phyloP scores from a whole-genome alignment of 225 moss, liverwort and hornwort species.

The Sphagnum contortum region DNA sequence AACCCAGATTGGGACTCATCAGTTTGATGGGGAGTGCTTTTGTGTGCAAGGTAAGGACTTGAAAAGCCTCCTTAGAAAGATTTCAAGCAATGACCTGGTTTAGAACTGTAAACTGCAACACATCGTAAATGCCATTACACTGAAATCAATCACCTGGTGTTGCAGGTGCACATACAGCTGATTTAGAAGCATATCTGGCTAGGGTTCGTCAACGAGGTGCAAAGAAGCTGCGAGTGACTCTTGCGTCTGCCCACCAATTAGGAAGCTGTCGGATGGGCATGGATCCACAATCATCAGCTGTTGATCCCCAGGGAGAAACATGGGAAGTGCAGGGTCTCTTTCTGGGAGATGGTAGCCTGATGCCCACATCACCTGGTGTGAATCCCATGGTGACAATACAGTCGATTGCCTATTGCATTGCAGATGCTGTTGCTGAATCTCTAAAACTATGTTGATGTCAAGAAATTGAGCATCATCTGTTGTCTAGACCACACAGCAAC shows the following conservation, averaged over 20 bases:
- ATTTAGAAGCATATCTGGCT: constrained; percentile 31
- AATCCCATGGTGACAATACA: constrained; percentile 97
- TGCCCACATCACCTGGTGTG: constrained; percentile 73
- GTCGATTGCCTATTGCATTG: constrained; percentile 68
- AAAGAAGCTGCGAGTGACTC: constrained; percentile 14
- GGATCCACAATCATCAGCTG: constrained; percentile 27
- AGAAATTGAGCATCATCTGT: too few relatives aligned
- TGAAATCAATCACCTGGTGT: too few relatives aligned
- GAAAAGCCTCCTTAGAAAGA: too few relatives aligned
- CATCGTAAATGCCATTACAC: too few relatives aligned
- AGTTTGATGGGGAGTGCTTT: constrained; percentile 52
- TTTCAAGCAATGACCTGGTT: too few relatives aligned
- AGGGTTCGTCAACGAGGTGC: constrained; percentile 28
- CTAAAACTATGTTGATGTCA: constrained; percentile 4
- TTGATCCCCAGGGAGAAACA: constrained; percentile 51
- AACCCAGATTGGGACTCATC: constrained; percentile 60
- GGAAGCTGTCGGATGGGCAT: constrained; percentile 83
- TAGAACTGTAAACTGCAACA: too few relatives aligned
- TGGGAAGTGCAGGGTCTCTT: constrained; percentile 80
- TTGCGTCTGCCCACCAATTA: constrained; percentile 74
- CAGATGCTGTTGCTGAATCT: constrained; percentile 44
- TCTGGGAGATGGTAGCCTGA: constrained; percentile 73
- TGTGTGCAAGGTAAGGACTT: constrained; percentile 12
- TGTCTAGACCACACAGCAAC: too few relatives aligned
- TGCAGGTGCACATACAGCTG: constrained; percentile 14